A percentile compares a stretch with the other conserved stretches of the same genome.
phyloP scores from a whole-genome alignment of 768 basidiomycete species.

The Pholiota microspora region DNA sequence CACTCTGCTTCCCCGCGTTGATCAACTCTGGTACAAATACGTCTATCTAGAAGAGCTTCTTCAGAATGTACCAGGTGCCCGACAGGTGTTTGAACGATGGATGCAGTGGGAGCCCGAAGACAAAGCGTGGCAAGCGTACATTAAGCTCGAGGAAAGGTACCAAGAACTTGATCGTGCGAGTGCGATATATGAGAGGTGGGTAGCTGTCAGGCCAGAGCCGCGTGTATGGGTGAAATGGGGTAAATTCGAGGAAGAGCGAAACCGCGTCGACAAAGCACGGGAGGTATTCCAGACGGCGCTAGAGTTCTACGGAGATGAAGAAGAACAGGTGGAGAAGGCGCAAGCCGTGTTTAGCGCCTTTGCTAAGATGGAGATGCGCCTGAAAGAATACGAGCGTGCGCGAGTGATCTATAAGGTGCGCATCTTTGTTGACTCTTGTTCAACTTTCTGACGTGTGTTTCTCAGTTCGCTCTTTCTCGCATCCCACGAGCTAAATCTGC shows the following conservation, averaged over 20 bases:
- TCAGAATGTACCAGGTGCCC: constrained; percentile 92
- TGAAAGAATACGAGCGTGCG: constrained; percentile 96
- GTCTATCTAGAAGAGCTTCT: constrained; percentile 97
- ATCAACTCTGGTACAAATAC: constrained; percentile 99
- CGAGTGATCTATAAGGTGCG: constrained; percentile 94
- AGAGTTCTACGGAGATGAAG: constrained; percentile 88
- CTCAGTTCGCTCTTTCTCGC: constrained; percentile 89
- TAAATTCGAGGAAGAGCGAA: constrained; percentile 87
- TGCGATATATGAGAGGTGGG: constrained; percentile 89
- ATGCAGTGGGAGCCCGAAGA: constrained; percentile 99
- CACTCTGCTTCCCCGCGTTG: constrained; percentile 92
- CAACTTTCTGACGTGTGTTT: background rate
- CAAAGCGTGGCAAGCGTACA: constrained; percentile 99
- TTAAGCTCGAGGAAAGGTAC: constrained; percentile 96
- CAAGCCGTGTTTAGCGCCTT: constrained; percentile 92
- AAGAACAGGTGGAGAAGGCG: constrained; percentile 92
- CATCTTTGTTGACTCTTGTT: background rate
- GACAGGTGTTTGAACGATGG: constrained; percentile 99
- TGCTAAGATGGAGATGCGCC: constrained; percentile 94
- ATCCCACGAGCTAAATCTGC: constrained; percentile 92
- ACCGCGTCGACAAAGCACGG: constrained; percentile 66
- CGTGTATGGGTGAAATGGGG: constrained; percentile 83
- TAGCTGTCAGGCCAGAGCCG: constrained; percentile 76
- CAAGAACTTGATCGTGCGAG: constrained; percentile 90
- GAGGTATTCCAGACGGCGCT: constrained; percentile 90